Evolutionary conservation across 2,329 filamentous ascomycete genomes (phyloP).

Genomic region (Xylariales sp.): DNA sequence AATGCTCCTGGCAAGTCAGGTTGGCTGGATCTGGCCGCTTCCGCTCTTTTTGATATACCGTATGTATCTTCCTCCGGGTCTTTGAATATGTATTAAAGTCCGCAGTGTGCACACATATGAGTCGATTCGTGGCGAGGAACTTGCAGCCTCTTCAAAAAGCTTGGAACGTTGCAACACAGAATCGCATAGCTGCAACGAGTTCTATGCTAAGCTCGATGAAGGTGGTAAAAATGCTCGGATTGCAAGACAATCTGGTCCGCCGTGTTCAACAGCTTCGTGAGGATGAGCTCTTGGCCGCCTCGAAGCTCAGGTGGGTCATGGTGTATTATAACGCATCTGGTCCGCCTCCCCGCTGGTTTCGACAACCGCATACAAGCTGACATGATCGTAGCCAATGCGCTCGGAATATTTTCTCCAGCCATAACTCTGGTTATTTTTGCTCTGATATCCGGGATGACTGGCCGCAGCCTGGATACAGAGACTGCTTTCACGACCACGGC

Average conservation of each 20-base stretch:
- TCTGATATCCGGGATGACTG: constrained; percentile 17
- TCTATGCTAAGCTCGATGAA: constrained; percentile 29
- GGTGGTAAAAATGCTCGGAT: constrained; percentile 31
- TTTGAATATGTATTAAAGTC: constrained; percentile 26
- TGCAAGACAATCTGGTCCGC: constrained; percentile 15
- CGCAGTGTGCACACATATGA: constrained; percentile 33
- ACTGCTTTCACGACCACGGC: constrained; percentile 37
- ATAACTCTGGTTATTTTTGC: constrained; percentile 33
- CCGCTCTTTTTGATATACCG: constrained; percentile 35
- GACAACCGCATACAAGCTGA: constrained; percentile 1
- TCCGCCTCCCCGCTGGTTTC: neutral
- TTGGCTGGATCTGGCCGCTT: constrained; percentile 38
- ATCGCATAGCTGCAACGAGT: constrained; percentile 27
- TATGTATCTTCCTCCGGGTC: constrained; percentile 21
- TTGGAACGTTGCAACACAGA: constrained; percentile 34
- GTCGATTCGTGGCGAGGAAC: constrained; percentile 28
- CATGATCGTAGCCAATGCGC: constrained; percentile 31
- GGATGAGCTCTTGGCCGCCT: constrained; percentile 28
- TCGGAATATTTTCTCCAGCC: constrained; percentile 36
- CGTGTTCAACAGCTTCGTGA: constrained; percentile 24
- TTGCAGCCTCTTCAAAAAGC: constrained; percentile 27
- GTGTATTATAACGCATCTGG: constrained; percentile 36
- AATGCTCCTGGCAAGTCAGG: constrained; percentile 29
- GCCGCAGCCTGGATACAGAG: constrained; percentile 24
- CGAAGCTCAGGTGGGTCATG: constrained; percentile 33